Evolutionary conservation across 1,284 basidiomycete species (phyloP).

Genomic region (Puccinia triticina): DNA sequence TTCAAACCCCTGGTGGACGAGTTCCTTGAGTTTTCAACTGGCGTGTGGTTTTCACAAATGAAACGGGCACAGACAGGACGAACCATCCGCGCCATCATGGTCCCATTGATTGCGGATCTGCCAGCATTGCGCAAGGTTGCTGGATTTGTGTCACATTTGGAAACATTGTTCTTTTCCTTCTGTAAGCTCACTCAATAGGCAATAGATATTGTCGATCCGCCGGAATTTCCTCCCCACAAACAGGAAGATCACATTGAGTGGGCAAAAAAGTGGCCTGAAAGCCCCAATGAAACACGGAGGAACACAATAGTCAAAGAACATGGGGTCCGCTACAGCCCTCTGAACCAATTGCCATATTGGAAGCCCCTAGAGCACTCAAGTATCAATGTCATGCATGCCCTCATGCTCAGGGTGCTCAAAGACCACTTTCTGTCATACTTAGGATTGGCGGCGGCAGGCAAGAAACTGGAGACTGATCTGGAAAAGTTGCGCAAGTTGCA

Average conservation of each 20-base stretch:
- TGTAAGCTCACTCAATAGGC: neutral
- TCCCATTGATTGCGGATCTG: conserved; percentile 28
- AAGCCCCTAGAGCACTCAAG: conserved; percentile 9
- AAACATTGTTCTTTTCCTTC: no score
- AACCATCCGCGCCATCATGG: neutral
- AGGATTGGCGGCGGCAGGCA: neutral
- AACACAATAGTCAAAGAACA: neutral
- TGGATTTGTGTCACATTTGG: neutral
- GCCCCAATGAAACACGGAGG: neutral
- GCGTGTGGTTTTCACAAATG: neutral
- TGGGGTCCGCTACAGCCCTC: conserved; percentile 16
- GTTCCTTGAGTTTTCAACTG: neutral
- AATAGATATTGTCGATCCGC: neutral
- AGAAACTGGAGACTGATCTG: neutral
- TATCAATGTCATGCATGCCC: conserved; percentile 8
- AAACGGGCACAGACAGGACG: neutral
- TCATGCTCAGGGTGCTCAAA: conserved; percentile 30
- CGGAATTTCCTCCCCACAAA: neutral
- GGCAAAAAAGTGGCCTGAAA: neutral
- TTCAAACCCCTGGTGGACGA: neutral
- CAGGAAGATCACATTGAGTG: neutral
- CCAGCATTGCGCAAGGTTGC: conserved; percentile 33
- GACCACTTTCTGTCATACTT: conserved; percentile 12
- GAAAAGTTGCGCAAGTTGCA: neutral
- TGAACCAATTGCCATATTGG: conserved; percentile 34